These are phyloP conservation scores for Botrytis fabae DNA, from an alignment of 2,329 filamentous ascomycete species.

Conservation along the genomic window DNA sequence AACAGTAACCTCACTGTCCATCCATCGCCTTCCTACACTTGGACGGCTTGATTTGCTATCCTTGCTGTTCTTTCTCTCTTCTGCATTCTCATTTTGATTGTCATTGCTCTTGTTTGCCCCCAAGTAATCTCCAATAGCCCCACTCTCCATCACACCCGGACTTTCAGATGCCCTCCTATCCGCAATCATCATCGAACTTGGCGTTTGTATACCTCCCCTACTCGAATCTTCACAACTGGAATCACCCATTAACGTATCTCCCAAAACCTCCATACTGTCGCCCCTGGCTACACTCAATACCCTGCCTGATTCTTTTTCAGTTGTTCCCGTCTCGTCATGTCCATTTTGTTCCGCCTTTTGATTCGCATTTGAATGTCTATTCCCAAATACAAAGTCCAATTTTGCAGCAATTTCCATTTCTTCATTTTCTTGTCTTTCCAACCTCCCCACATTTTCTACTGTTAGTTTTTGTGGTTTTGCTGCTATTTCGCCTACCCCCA, in stretches of 20 bases:
- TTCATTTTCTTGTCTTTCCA: slow-evolving; percentile 40
- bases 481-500: background rate
- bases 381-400: background rate
- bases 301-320: background rate
- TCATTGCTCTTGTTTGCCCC: background rate
- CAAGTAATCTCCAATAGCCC: background rate
- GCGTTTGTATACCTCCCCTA: background rate
- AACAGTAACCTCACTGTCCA: slow-evolving; percentile 19
- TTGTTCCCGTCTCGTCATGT: background rate
- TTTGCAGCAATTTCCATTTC: slow-evolving; percentile 1
- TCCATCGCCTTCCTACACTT: slow-evolving; percentile 17
- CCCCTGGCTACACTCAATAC: background rate
- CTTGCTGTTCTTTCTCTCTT: slow-evolving; percentile 28
- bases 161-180: background rate
- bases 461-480: slow-evolving; percentile 49
- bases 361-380: background rate
- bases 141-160: background rate
- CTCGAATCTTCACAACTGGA: background rate
- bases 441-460: slow-evolving; percentile 54
- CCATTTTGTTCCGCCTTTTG: background rate
- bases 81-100: slow-evolving; percentile 23
- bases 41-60: slow-evolving; percentile 5
- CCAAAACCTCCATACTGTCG: slow-evolving; percentile 2
- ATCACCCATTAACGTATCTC: background rate
- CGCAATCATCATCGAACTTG: background rate